Conservation (phyloP, 192 early-diverging fungal species). For the Podila horticola region DNA sequence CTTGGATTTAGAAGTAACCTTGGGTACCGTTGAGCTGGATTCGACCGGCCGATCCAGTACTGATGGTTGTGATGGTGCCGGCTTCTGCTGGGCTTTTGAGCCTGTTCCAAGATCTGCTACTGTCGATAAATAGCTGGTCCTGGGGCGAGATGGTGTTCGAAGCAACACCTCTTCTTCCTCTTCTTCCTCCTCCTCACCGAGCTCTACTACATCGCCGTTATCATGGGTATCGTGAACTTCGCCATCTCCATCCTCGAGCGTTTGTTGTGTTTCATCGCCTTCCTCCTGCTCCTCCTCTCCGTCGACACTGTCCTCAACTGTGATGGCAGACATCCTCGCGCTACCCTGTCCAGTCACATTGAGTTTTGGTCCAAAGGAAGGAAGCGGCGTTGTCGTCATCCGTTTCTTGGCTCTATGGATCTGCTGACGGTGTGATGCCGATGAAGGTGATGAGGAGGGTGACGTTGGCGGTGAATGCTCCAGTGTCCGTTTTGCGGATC, state of each 20-base stretch:
- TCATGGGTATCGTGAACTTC: not conserved
- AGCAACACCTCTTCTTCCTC: not conserved
- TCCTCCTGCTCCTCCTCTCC: constrained; percentile 19
- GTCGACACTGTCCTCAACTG: not conserved
- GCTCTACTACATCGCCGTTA: not conserved
- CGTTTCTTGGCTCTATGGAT: constrained; percentile 16
- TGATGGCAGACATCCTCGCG: not conserved
- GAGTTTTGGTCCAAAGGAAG: not conserved
- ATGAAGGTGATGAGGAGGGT: constrained; percentile 6
- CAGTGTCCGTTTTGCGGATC: constrained; percentile 19
- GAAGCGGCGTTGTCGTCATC: constrained; percentile 30
- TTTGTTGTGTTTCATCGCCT: not conserved
- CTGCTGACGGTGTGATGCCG: constrained; percentile 1
- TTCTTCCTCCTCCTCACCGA: constrained; percentile 6
- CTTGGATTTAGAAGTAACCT: not conserved
- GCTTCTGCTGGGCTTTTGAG: not conserved
- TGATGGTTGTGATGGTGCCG: not conserved
- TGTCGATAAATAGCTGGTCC: not conserved
- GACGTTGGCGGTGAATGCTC: constrained; percentile 21
- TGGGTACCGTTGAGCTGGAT: too few relatives aligned
- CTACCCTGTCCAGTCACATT: not conserved
- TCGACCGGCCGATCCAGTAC: not conserved
- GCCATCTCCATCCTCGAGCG: not conserved
- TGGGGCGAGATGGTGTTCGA: constrained; percentile 4
- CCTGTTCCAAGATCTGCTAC: not conserved